Evolutionary conservation across 2,329 filamentous ascomycete genomes (phyloP), one percentile per base, ranked within the genome.

Genomic region (Zymoseptoria pseudotritici): DNA sequence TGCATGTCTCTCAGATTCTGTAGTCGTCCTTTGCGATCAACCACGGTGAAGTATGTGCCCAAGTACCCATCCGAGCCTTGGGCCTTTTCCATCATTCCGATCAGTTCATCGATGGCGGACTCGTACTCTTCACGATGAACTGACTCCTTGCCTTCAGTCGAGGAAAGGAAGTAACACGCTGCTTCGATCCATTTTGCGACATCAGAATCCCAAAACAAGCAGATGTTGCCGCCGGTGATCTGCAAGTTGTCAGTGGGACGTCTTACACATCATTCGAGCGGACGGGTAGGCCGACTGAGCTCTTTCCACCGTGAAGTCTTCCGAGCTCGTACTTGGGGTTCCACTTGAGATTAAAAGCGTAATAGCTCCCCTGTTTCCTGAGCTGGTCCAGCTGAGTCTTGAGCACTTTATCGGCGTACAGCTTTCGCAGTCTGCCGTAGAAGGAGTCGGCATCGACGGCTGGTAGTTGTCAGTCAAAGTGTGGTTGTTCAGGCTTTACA

Each of bases 161-260:
- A 26, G 13, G 55, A 51, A 46, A 57, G 50, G 63, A 83, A 79
- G 63, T 86, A 86, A 62, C 82, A 85, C 2, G 82, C 83, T 0
- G 80, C 83, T 70, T 86, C 84, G 55, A 86, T 83, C 82, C 83
- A 85, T 70, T 86, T 86, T 10, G 78, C 83, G 20, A 83, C 70
- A 68, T 81, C 79, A 0, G 75, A 78, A 65, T 86, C 83, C 83
- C 83, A 86, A 58, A 86, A 86, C n/a, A 57, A n/a, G 5, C 46
- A 50, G 22, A 56, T 26, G 3, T 46, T 46, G 56, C 50, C 42
- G 56, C 50, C 50, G 24, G 56, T 31, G 11, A 57, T 29, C 56
- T 52, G 56, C 50, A 21, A 13, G 24, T 36, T 24, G 4, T 57
- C 56, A 57, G 56, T n/a, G 24, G 19, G 19, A 20, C 36, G 5